Base-by-base conservation (phyloP, 192 early-diverging fungal genomes). In the Cladochytrium replicatum region DNA sequence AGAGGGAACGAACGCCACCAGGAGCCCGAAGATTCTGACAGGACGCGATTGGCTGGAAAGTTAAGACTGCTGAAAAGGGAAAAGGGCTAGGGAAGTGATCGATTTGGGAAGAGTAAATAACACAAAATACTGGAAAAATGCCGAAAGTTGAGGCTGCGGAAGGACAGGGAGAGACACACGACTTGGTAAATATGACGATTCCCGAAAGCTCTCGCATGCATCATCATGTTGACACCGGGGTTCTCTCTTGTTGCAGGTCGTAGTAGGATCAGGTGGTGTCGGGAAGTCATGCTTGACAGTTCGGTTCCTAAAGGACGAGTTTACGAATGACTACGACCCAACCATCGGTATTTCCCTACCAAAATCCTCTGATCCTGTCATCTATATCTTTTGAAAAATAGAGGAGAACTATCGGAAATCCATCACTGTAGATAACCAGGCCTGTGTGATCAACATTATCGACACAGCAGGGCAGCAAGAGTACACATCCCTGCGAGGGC, bases 391-490 rank as follows among this genome's bases (percentile, higher is more conserved):
- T 50, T 40, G 34, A 58, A 6, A 19, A 28, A 8, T 43, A 69
- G 72, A 75, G 60, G 75, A 78, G 53, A 78, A 75, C 54, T 78
- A 75, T 41, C 58, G 72, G 29, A 78, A 78, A 43, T 55, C 54
- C 53, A 63, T 77, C 27, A 64, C 54, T 11, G 69, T 77, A 13
- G 74, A 77, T 52, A 49, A 37, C 31, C 15, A 29, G 2, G 41
- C 43, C 13, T 67, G 68, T 43, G 63, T 61, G 17, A 64, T 69
- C 31, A 72, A 72, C 51, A 72, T 78, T 43, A 73, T 71, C 38
- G 75, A 78, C 55, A 78, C 75, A 15, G 75, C 75, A 13, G 75
- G 75, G 11, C 72, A 73, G 64, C 76, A 78, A 43, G 76, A 78
- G 52, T 78, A 78, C 59, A 76, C 63, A 22, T 50, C 55, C 0